Evolutionary conservation across 805 yeast species (phyloP).

Genomic region (Yamadazyma endophytica): DNA sequence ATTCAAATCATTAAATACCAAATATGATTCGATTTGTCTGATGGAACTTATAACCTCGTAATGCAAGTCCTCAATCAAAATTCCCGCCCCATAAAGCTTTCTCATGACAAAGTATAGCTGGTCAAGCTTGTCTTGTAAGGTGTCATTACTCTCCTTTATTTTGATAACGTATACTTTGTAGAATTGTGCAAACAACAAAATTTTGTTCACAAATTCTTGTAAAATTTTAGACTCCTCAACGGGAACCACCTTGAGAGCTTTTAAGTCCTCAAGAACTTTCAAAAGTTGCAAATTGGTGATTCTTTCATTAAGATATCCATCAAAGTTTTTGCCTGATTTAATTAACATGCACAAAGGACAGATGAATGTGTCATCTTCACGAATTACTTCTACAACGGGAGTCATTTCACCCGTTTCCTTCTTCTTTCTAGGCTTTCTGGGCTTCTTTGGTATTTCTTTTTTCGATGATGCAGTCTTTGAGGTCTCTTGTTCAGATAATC

Average conservation of each 20-base stretch:
- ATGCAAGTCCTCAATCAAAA: constrained; percentile 19
- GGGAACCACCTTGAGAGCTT: constrained; percentile 16
- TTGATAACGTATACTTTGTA: constrained; percentile 9
- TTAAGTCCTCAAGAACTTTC: constrained; percentile 10
- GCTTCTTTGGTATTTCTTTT: background rate
- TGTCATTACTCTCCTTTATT: constrained; percentile 9
- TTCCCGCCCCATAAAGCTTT: constrained; percentile 28
- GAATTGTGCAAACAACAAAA: constrained; percentile 6
- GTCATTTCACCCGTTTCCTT: constrained; percentile 4
- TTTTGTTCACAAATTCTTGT: constrained; percentile 12
- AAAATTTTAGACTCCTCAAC: constrained; percentile 17
- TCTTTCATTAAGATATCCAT: constrained; percentile 12
- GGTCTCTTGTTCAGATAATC: too few relatives aligned
- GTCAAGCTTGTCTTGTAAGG: constrained; percentile 16
- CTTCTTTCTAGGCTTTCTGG: constrained; percentile 1
- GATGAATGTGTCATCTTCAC: constrained; percentile 20
- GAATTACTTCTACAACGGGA: constrained; percentile 2
- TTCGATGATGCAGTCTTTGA: background rate
- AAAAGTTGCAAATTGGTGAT: constrained; percentile 12
- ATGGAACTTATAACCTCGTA: constrained; percentile 15
- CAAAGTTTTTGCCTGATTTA: constrained; percentile 12
- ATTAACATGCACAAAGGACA: constrained; percentile 30
- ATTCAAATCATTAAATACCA: too few relatives aligned
- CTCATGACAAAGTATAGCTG: constrained; percentile 20
- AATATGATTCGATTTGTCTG: constrained; percentile 7